Conservation (phyloP, 2,329 filamentous ascomycete genomes). For the Claviceps humidiphila region DNA sequence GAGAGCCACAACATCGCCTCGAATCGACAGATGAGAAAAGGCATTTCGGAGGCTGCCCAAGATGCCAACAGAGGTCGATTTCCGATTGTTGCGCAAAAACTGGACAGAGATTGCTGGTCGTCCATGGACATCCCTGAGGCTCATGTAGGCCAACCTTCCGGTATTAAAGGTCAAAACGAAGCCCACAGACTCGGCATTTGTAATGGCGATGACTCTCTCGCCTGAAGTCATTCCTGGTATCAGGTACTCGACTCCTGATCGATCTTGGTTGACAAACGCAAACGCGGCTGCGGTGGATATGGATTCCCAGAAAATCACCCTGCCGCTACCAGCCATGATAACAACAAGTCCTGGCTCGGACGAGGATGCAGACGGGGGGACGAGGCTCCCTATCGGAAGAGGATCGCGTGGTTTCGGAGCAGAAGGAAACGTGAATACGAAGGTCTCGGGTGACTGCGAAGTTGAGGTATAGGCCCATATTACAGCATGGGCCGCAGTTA, state of each 20-base stretch:
- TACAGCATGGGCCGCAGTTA: conserved; percentile 71
- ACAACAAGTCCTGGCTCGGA: conserved; percentile 77
- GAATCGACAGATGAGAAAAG: conserved; percentile 54
- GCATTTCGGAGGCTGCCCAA: conserved; percentile 71
- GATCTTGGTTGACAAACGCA: conserved; percentile 69
- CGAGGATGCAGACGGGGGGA: conserved; percentile 64
- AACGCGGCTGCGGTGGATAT: conserved; percentile 79
- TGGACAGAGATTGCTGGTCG: conserved; percentile 68
- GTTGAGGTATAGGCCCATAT: conserved; percentile 80
- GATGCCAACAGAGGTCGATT: conserved; percentile 48
- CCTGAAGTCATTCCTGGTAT: conserved; percentile 65
- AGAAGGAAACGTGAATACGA: conserved; percentile 67
- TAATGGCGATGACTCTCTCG: conserved; percentile 63
- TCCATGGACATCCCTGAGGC: conserved; percentile 73
- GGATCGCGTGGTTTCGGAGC: conserved; percentile 55
- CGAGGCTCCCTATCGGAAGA: conserved; percentile 69
- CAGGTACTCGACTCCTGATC: conserved; percentile 62
- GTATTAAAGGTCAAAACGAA: conserved; percentile 77
- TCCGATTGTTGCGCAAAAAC: conserved; percentile 53
- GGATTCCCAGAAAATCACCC: conserved; percentile 89
- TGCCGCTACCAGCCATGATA: conserved; percentile 70
- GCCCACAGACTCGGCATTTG: conserved; percentile 73
- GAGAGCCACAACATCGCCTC: conserved; percentile 69
- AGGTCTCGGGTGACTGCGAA: conserved; percentile 58
- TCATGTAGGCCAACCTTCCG: conserved; percentile 77